Conservation (phyloP, 371 early-diverging fungal genomes). For the Saksenaea oblongispora region DNA sequence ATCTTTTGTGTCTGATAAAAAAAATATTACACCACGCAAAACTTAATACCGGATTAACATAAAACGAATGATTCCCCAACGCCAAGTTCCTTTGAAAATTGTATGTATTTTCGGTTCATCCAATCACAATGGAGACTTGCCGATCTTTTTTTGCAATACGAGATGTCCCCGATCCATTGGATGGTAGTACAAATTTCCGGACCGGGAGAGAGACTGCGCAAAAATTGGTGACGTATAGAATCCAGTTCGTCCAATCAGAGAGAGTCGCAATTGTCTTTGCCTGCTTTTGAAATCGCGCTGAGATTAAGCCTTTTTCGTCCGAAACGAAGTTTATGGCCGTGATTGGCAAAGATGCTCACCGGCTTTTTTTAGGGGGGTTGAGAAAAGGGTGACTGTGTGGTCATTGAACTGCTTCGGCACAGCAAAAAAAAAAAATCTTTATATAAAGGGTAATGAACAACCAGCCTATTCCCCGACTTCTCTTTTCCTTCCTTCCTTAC, state of each 20-base stretch:
- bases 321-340: conserved; percentile 4
- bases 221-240: too few species aligned
- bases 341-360: conserved; percentile 3
- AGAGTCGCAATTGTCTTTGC: not conserved
- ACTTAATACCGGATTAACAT: too few species aligned
- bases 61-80: too few species aligned
- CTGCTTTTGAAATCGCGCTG: conserved; percentile 1
- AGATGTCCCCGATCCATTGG: too few species aligned
- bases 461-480: not conserved
- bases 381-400: conserved; percentile 3
- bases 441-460: conserved; percentile 4
- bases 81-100: too few species aligned
- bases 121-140: too few species aligned
- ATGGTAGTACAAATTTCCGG: too few species aligned
- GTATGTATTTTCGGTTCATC: too few species aligned
- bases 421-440: conserved; percentile 5
- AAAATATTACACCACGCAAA: too few species aligned
- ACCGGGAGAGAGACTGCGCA: too few species aligned
- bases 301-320: conserved; percentile 6
- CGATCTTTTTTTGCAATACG: too few species aligned
- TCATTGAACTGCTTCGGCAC: conserved; percentile 6
- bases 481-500: not conserved
- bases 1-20: too few species aligned
- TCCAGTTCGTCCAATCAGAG: not conserved
- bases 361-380: not conserved